A percentile compares a stretch with the other conserved stretches of the same genome.
Evolutionary conservation across 1,284 basidiomycete species (phyloP).

Genomic region (Fereydounia khargensis): DNA sequence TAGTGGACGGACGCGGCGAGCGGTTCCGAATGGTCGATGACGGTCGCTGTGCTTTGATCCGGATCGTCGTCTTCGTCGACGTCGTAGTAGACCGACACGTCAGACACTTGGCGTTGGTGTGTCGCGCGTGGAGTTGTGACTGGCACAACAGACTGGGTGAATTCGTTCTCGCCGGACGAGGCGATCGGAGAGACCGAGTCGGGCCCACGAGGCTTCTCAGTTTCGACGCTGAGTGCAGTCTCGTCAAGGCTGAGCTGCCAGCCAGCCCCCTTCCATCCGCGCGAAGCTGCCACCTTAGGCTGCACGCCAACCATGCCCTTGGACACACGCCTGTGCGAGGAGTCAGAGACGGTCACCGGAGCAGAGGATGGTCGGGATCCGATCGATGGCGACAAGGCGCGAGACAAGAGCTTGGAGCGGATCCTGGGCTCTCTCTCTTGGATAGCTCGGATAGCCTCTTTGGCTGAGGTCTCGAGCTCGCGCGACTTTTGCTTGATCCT

Average conservation of each 20-base stretch:
- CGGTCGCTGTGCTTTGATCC: too few species aligned
- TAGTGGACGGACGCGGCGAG: too few species aligned
- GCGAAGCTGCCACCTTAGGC: slow-evolving; percentile 22
- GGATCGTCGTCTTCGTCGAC: slow-evolving; percentile 1
- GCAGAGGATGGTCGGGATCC: slow-evolving; percentile 4
- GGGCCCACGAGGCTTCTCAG: background rate
- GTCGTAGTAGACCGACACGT: slow-evolving; percentile 18
- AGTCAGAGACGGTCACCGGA: slow-evolving; percentile 7
- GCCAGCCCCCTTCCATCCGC: slow-evolving; percentile 34
- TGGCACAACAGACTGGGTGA: background rate
- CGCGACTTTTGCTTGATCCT: slow-evolving; percentile 16
- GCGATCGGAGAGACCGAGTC: slow-evolving; percentile 4
- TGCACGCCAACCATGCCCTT: slow-evolving; percentile 26
- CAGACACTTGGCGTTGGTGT: slow-evolving; percentile 10
- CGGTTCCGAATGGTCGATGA: too few species aligned
- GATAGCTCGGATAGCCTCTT: slow-evolving; percentile 7
- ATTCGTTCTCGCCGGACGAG: background rate
- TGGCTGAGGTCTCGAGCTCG: slow-evolving; percentile 19
- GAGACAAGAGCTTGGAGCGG: slow-evolving; percentile 2
- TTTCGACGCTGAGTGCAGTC: background rate
- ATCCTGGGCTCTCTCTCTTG: slow-evolving; percentile 5
- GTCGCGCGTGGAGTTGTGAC: background rate
- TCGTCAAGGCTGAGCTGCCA: slow-evolving; percentile 19
- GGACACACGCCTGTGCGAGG: slow-evolving; percentile 6
- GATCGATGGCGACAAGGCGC: background rate